Evolutionary conservation across 768 basidiomycete species (phyloP), one percentile per base, ranked within the genome.

Genomic region (Suillus fuscotomentosus): DNA sequence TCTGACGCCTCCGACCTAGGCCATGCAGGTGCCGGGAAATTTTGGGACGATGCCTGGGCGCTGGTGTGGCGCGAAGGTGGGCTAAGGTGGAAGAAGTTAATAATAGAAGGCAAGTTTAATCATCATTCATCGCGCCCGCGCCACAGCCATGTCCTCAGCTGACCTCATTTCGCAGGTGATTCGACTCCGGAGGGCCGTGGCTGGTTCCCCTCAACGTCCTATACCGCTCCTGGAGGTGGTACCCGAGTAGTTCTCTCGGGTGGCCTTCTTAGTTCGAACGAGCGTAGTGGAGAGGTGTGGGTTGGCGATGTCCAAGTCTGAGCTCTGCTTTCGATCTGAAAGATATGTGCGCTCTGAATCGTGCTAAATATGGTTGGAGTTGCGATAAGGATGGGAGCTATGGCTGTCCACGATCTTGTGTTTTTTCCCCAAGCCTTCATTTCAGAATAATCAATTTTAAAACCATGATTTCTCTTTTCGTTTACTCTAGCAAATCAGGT

Each of bases 261-360:
- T 0, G 82, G 83, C 5, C 64, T 84, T 38, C 60, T 79, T 64
- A 71, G 75, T 24, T 74, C 75, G 38, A 83, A 83, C 67, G 77
- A 79, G 42, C 73, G 83, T 20, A 73, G 80, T 15, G 74, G 69
- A 3, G 77, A 83, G 55, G 77, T 79, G 0, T 84, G 80, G 81
- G 63, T 80, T 24, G 70, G 81, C 14, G 75, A 77, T 62, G 68
- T 79, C 31, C 65, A 69, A 31, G 31, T 73, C 43, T 70, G 53
- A 69, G 5, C 1, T n/a, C 2, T 20, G 10, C 15, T 27, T 51
- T 51, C 20, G 10, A 1, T 38, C 5, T 5, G 15, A 24, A 24
- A 39, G 38, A 15, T 57, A 24, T 3, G 14, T 56, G 38, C 22
- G 15, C 22, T 39, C 10, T 10, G 51, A 6, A 11, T 34, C 15